phyloP scores from a whole-genome alignment of 2,329 filamentous ascomycete genomes.

The Cercospora beticola region DNA sequence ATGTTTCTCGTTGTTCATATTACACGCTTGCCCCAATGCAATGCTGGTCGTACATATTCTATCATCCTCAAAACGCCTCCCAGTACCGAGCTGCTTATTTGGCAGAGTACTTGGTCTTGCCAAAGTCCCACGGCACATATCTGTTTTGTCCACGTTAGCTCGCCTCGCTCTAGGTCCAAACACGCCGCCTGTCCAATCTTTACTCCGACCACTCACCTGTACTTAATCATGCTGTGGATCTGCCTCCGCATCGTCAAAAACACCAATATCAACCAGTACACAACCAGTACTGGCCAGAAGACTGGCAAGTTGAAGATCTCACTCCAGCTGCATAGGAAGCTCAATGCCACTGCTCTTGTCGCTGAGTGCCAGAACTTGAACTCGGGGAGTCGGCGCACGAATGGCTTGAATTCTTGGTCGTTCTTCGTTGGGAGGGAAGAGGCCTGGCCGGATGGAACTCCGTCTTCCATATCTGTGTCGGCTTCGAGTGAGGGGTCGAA shows the following conservation, averaged over 20 bases:
- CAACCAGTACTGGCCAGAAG: constrained; percentile 97
- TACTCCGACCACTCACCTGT: constrained; percentile 70
- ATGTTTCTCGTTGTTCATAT: constrained; percentile 10
- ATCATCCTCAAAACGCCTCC: background rate
- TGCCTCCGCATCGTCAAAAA: constrained; percentile 97
- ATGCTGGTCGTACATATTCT: constrained; percentile 19
- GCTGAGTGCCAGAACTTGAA: constrained; percentile 99
- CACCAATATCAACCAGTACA: constrained; percentile 98
- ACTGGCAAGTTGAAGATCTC: constrained; percentile 93
- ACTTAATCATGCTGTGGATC: constrained; percentile 99
- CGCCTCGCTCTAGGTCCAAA: background rate
- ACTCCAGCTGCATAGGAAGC: constrained; percentile 88
- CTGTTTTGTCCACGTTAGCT: constrained; percentile 29
- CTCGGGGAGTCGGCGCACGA: constrained; percentile 91
- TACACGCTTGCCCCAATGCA: constrained; percentile 13
- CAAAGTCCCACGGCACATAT: constrained; percentile 44
- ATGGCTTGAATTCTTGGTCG: constrained; percentile 96
- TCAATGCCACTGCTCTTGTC: constrained; percentile 79
- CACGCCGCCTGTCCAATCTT: too few species aligned
- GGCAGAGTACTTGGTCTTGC: constrained; percentile 40
- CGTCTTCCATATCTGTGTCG: constrained; percentile 96
- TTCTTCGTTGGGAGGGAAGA: constrained; percentile 85
- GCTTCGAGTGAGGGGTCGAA: constrained; percentile 96
- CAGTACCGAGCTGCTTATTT: constrained; percentile 25
- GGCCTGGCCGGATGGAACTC: constrained; percentile 57